Percentiles rank a stretch among this genome's conserved stretches.
Evolutionary conservation across 495 filamentous ascomycete species (phyloP).

Genomic region (Parathielavia hyrcaniae): DNA sequence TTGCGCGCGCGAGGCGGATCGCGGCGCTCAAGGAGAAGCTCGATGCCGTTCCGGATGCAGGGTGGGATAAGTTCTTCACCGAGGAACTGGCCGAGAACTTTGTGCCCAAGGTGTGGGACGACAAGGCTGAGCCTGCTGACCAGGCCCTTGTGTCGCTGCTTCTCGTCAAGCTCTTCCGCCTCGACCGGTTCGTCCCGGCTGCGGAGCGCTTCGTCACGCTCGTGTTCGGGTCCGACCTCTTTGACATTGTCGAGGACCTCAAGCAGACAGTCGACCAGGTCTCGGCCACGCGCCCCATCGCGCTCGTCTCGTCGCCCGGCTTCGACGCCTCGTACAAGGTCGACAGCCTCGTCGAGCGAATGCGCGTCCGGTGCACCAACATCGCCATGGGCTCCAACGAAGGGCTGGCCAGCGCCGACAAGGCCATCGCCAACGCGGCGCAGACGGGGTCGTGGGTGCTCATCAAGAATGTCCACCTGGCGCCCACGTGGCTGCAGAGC

Average conservation of each 20-base stretch:
- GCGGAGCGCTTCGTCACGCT: conserved; percentile 84
- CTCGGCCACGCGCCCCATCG: conserved; percentile 74
- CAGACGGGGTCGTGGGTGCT: conserved; percentile 92
- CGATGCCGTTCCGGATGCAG: conserved; percentile 49
- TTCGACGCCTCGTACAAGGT: conserved; percentile 99
- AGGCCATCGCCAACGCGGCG: conserved; percentile 88
- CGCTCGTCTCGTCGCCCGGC: conserved; percentile 86
- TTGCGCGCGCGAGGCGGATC: conserved; percentile 60
- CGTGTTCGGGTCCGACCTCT: conserved; percentile 78
- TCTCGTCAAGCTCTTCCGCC: conserved; percentile 86
- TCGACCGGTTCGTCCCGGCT: conserved; percentile 89
- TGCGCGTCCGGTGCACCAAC: conserved; percentile 76
- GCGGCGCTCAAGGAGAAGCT: conserved; percentile 68
- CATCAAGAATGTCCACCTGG: conserved; percentile 98
- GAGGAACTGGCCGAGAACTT: conserved; percentile 85
- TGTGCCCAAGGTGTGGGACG: conserved; percentile 73
- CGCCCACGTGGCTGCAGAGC: conserved; percentile 91
- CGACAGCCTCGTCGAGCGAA: conserved; percentile 82
- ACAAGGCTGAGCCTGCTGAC: conserved; percentile 57
- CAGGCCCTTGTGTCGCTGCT: conserved; percentile 77
- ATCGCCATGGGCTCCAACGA: conserved; percentile 99
- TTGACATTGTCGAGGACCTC: conserved; percentile 77
- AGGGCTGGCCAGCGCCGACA: conserved; percentile 83
- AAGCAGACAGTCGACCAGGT: conserved; percentile 80
- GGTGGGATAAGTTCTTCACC: conserved; percentile 73